Conservation (phyloP, 768 basidiomycete species). For the Gloeophyllum trabeum region DNA sequence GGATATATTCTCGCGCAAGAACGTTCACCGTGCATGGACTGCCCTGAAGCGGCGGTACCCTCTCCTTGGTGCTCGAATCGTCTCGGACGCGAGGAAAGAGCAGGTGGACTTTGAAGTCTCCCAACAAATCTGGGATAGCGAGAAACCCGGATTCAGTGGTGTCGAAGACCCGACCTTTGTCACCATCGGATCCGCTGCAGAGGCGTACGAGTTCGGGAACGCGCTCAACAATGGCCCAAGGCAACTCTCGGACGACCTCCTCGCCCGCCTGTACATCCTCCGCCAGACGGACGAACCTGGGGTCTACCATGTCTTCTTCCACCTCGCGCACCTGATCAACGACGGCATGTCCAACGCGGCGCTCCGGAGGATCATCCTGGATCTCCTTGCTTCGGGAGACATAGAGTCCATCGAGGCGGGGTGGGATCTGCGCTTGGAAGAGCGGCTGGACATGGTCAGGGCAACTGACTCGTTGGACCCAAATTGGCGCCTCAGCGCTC, state of each 20-base stretch:
- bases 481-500: slow-evolving; percentile 16
- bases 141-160: too few species aligned
- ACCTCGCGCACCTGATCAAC: slow-evolving; percentile 36
- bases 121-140: slow-evolving; percentile 14
- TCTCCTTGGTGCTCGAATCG: slow-evolving; percentile 32
- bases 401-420: slow-evolving; percentile 7
- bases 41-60: slow-evolving; percentile 37
- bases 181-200: slow-evolving; percentile 20
- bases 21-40: slow-evolving; percentile 31
- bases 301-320: slow-evolving; percentile 28
- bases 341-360: slow-evolving; percentile 35
- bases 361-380: slow-evolving; percentile 32
- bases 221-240: slow-evolving; percentile 21
- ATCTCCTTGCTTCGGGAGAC: slow-evolving; percentile 21
- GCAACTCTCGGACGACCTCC: slow-evolving; percentile 28
- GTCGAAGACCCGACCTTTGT: slow-evolving; percentile 29
- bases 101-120: slow-evolving; percentile 29
- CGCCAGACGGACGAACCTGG: slow-evolving; percentile 23
- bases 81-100: slow-evolving; percentile 18
- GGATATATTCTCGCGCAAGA: slow-evolving; percentile 17
- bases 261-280: slow-evolving; percentile 31
- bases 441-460: slow-evolving; percentile 29
- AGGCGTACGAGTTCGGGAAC: slow-evolving; percentile 19
- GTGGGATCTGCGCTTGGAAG: slow-evolving; percentile 11
- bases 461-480: slow-evolving; percentile 28